Conservation (phyloP, 129 eudicot genomes). For the Erigeron canadensis region DNA sequence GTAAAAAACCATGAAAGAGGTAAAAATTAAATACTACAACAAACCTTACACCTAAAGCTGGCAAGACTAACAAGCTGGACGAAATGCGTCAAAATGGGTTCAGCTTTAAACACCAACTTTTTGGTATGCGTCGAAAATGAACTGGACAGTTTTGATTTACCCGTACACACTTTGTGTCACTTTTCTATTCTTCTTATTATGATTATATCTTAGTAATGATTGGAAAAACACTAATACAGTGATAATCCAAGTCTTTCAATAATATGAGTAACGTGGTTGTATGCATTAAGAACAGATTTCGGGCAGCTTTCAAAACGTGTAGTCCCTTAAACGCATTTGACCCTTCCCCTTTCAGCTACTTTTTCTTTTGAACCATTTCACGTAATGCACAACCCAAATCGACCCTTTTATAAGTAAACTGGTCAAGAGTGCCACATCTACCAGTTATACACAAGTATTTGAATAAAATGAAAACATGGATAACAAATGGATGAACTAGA, state of each 20-base stretch:
- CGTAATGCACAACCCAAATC: neutral
- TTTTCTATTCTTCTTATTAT: neutral
- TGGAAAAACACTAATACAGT: neutral
- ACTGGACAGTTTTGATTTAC: neutral
- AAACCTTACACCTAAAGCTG: neutral
- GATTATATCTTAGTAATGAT: neutral
- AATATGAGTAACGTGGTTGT: neutral
- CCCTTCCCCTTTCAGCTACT: neutral
- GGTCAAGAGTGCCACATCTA: neutral
- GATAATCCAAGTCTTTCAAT: neutral
- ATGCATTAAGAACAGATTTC: neutral
- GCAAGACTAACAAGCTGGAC: neutral
- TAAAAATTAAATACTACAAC: conserved; percentile 7
- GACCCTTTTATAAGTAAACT: neutral
- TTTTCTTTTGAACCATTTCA: neutral
- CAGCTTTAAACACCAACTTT: neutral
- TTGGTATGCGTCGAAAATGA: neutral
- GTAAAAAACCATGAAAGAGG: conserved; percentile 10
- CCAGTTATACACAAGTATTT: neutral
- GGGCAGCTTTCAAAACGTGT: neutral
- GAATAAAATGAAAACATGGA: neutral
- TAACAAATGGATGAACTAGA: neutral
- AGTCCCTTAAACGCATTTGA: neutral
- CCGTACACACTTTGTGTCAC: neutral
- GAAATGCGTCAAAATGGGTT: neutral